A percentile compares a stretch with the other conserved stretches of the same genome.
Conservation (phyloP, 208 protist genomes). For the Wallacemonas sp. region DNA sequence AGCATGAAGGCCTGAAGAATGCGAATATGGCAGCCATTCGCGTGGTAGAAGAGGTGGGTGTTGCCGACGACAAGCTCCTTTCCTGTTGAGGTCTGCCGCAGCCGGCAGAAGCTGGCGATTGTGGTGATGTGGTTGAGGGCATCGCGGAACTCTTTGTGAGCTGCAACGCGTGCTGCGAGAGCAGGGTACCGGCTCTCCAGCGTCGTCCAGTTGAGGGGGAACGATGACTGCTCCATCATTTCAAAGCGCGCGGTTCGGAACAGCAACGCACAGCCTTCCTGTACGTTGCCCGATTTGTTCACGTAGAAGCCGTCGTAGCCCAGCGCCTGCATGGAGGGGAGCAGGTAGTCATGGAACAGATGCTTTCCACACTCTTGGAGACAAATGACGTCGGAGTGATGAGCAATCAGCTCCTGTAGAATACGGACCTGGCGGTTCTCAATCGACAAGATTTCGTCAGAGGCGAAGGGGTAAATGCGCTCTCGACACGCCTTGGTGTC, state of each 20-base stretch:
- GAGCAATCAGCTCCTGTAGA: constrained; percentile 80
- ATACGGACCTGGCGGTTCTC: constrained; percentile 73
- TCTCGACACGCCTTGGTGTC: constrained; percentile 50
- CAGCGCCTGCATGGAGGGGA: constrained; percentile 45
- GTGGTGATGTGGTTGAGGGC: constrained; percentile 65
- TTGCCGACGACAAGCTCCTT: constrained; percentile 78
- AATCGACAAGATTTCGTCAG: constrained; percentile 68
- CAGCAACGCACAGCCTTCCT: constrained; percentile 79
- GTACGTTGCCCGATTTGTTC: constrained; percentile 72
- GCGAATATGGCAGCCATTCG: constrained; percentile 89
- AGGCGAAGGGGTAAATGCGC: constrained; percentile 88
- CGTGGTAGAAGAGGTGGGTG: constrained; percentile 93
- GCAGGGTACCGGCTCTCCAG: constrained; percentile 34
- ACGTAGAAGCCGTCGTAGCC: constrained; percentile 79
- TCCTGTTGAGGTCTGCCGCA: constrained; percentile 42
- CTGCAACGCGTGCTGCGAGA: constrained; percentile 38
- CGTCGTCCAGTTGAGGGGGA: constrained; percentile 69
- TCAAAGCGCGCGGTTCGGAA: constrained; percentile 55
- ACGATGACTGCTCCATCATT: constrained; percentile 25
- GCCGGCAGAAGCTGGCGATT: constrained; percentile 39
- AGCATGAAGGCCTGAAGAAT: constrained; percentile 84
- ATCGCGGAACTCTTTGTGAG: constrained; percentile 62
- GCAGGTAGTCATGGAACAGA: constrained; percentile 73
- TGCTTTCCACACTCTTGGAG: constrained; percentile 89
- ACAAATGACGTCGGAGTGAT: constrained; percentile 79